Evolutionary conservation across 2,329 filamentous ascomycete genomes (phyloP), one percentile per base, ranked within the genome.

Genomic region (Rachicladosporium sp.): DNA sequence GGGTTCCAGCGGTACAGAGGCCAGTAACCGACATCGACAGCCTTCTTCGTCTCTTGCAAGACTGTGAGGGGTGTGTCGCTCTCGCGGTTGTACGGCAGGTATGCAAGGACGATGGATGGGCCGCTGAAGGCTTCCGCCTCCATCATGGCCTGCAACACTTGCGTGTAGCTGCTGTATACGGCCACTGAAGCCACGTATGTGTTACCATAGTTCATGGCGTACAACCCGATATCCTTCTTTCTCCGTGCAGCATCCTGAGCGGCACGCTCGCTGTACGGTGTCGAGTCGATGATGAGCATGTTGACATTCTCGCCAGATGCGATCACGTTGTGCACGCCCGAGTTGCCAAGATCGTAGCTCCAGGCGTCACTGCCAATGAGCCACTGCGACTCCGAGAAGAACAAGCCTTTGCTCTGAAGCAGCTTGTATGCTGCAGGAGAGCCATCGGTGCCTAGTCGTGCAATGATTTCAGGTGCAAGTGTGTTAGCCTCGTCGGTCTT

Each of bases 181-280:
- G 91, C 91, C 27, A 93, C 91, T 1, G 91, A 96, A 31, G 91
- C 91, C 45, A 98, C 91, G 52, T 96, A 98, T 19, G 87, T 87
- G 57, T 96, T 96, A 42, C 91, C 91, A 53, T 85, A 96, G 71
- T 98, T 98, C 91, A 98, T 98, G 37, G 91, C 91, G 55, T 98
- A 98, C 5, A 98, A 69, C 39, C 91, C 91, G 62, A 98, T 95
- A 51, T 98, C 91, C 74, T 98, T 98, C 81, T 98, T 98, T 48
- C 91, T 74, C 53, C 89, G 78, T 44, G 80, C 77, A 11, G 87
- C 80, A 62, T 98, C 89, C 31, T 82, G 78, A 23, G 82, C 82
- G 31, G 80, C 72, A 47, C 84, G 80, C 63, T 94, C 84, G 1
- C 89, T 95, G 67, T 93, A 95, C 9, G 91, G 91, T 6, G 88